Conservation (phyloP, 768 basidiomycete species). For the Phlebiopsis flavidoalba region DNA sequence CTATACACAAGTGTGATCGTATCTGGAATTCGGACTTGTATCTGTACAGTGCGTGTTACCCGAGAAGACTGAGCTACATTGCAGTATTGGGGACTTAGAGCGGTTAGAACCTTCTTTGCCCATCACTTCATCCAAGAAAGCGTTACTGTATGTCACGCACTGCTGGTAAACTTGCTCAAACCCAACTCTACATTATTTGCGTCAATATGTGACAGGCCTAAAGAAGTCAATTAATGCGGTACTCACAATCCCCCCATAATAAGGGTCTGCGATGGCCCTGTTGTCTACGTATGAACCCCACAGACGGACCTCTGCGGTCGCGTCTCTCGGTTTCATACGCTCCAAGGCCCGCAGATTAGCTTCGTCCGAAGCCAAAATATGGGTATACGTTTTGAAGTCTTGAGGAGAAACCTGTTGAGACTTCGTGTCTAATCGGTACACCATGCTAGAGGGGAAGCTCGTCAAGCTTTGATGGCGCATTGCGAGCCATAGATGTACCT, state of each 20-base stretch:
- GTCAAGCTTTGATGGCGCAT: background rate
- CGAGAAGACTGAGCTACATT: background rate
- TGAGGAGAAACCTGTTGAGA: constrained; percentile 55
- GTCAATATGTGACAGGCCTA: background rate
- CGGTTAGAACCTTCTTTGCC: constrained; percentile 22
- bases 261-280: constrained; percentile 78
- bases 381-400: constrained; percentile 74
- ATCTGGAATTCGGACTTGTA: background rate
- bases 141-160: constrained; percentile 67
- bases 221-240: background rate
- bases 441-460: constrained; percentile 45
- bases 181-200: constrained; percentile 41
- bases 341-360: constrained; percentile 64
- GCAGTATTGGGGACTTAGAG: background rate
- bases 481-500: constrained; percentile 35
- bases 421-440: constrained; percentile 64
- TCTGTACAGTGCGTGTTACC: background rate
- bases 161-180: constrained; percentile 80
- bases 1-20: background rate
- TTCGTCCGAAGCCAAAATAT: constrained; percentile 83
- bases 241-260: constrained; percentile 67
- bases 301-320: constrained; percentile 63
- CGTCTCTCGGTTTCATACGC: constrained; percentile 39
- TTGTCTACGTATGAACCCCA: constrained; percentile 77
- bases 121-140: constrained; percentile 68